Evolutionary conservation across 306 rosid species (phyloP).

Genomic region (Prosopis cineraria): DNA sequence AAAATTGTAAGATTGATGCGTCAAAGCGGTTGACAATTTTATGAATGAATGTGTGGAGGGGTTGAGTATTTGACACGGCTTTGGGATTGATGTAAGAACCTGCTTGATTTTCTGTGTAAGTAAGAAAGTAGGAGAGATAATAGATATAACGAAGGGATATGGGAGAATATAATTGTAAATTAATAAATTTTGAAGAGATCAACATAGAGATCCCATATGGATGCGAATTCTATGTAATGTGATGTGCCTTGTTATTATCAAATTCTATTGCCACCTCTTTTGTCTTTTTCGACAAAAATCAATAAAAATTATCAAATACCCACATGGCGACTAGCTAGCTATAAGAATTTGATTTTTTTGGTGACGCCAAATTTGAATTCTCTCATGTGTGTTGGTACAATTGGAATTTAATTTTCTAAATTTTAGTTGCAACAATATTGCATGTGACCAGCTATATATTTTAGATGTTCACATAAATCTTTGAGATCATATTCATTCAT

Average conservation of each 20-base stretch:
- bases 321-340: background rate
- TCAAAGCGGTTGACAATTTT: constrained; percentile 6
- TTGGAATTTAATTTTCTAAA: background rate
- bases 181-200: background rate
- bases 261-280: background rate
- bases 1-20: too few species aligned
- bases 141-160: too few species aligned
- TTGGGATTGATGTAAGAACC: constrained; percentile 13
- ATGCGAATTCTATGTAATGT: background rate
- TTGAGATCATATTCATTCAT: too few species aligned
- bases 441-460: background rate
- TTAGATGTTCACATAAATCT: too few species aligned
- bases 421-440: background rate
- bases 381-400: too few species aligned
- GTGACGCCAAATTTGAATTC: background rate
- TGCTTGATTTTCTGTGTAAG: constrained; percentile 24
- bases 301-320: background rate
- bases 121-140: too few species aligned
- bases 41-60: background rate
- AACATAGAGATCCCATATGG: constrained; percentile 1
- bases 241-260: constrained; percentile 19
- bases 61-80: constrained; percentile 18
- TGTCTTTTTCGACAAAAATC: constrained; percentile 33
- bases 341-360: background rate
- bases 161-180: background rate